Base-by-base conservation (phyloP, 2,329 filamentous ascomycete species). In the Apiospora phragmitis region DNA sequence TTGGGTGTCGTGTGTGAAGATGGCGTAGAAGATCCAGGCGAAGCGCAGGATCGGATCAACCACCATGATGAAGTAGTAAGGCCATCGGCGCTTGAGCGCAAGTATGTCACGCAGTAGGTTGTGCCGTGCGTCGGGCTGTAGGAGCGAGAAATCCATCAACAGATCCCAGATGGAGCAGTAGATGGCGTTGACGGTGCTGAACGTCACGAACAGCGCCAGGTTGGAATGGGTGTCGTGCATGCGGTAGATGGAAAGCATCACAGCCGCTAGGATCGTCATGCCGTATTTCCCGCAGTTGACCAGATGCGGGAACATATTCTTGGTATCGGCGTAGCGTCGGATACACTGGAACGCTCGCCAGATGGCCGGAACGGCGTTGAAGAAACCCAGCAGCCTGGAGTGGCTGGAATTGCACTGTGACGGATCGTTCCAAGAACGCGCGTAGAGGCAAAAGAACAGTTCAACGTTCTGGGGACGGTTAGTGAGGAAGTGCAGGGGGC, bases 61-160 rank as follows among this genome's bases (percentile, higher is more conserved):
- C 2, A 92, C 76, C 88, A 98, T 97, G 71, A 96, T 93, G 6
- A 82, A 80, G 79, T 98, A 99, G 84, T 99, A 99, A 55, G 91
- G 85, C 92, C 93, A 96, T 4, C 88, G 86, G 16, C 86, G 86
- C 78, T 95, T 95, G 76, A 96, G 92, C 0, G 92, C 94, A 0
- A 96, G 87, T 11, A 93, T 91, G 71, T 95, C 90, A 8, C 96
- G 92, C 14, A 98, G 88, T 67, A 91, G 86, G 1, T 84, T 87
- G 74, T 93, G 85, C 14, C 89, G 88, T 0, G 93, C 89, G 70
- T 91, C 89, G 0, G 92, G 87, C 76, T 98, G 94, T 3, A 95
- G 87, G n/a, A 98, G 86, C 71, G 93, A 96, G 87, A 96, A 98
- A 80, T 99, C 96, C 93, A 98, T 98, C 74, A 94, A 90, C 1